Evolutionary conservation across 1,139 yeast species (phyloP).

Genomic region (Candida sp.): DNA sequence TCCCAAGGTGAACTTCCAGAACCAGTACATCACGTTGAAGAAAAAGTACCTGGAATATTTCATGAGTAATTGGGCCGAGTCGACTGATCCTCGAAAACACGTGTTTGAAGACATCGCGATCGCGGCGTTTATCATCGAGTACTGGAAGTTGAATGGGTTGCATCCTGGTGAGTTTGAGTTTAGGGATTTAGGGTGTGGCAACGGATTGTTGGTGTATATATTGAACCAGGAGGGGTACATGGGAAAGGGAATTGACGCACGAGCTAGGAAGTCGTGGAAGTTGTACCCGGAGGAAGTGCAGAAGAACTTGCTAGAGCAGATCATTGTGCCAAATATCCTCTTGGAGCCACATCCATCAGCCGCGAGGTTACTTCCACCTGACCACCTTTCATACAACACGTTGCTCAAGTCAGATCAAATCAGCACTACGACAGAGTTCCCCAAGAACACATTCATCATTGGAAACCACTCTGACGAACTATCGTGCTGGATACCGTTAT

Average conservation of each 20-base stretch:
- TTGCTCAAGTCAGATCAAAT: conserved; percentile 62
- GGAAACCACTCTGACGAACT: conserved; percentile 97
- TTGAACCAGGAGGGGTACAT: conserved; percentile 77
- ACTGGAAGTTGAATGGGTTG: conserved; percentile 69
- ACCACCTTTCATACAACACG: conserved; percentile 54
- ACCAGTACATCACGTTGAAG: conserved; percentile 78
- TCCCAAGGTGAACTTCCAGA: conserved; percentile 81
- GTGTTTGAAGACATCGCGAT: conserved; percentile 97
- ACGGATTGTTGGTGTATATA: conserved; percentile 84
- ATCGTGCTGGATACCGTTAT: conserved; percentile 93
- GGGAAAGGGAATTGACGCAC: conserved; percentile 90
- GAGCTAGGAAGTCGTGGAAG: conserved; percentile 88
- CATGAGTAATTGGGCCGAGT: conserved; percentile 89
- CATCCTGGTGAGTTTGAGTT: conserved; percentile 60
- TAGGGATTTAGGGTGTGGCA: conserved; percentile 95
- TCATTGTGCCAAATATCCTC: conserved; percentile 75
- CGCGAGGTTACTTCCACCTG: conserved; percentile 51
- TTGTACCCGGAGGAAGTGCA: conserved; percentile 69
- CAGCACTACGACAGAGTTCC: conserved; percentile 67
- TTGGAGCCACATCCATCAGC: conserved; percentile 72
- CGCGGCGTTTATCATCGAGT: conserved; percentile 92
- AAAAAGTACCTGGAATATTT: conserved; percentile 78
- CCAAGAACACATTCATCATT: conserved; percentile 75
- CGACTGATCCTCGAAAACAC: conserved; percentile 94
- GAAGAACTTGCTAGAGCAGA: conserved; percentile 66